Evolutionary conservation across 2,329 filamentous ascomycete genomes (phyloP).

Genomic region (Fusarium brachygibbosum): DNA sequence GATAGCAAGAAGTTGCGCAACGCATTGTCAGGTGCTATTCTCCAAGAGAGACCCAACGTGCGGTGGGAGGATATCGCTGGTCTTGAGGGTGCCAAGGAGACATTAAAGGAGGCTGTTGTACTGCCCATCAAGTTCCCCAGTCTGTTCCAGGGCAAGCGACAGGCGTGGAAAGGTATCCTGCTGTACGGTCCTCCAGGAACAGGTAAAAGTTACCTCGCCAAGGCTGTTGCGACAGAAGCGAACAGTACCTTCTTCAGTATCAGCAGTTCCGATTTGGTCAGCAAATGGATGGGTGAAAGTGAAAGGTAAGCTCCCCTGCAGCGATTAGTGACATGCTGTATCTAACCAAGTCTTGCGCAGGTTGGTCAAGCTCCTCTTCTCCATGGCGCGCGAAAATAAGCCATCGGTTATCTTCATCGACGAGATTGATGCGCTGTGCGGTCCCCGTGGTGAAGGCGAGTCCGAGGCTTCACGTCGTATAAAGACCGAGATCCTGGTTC

Average conservation of each 20-base stretch:
- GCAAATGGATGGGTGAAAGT: slow-evolving; percentile 99
- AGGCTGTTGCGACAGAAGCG: slow-evolving; percentile 96
- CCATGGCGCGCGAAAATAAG: slow-evolving; percentile 97
- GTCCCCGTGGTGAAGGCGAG: slow-evolving; percentile 92
- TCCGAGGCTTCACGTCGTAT: slow-evolving; percentile 97
- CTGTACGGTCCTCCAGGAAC: slow-evolving; percentile 97
- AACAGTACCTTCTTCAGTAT: slow-evolving; percentile 99
- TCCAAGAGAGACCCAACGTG: slow-evolving; percentile 95
- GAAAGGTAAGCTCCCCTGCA: slow-evolving; percentile 75
- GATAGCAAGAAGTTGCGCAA: slow-evolving; percentile 96
- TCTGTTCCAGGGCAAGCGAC: slow-evolving; percentile 93
- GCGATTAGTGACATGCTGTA: slow-evolving; percentile 1
- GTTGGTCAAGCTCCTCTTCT: slow-evolving; percentile 95
- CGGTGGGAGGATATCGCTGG: slow-evolving; percentile 99
- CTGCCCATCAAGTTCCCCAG: slow-evolving; percentile 98
- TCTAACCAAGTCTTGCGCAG: slow-evolving; percentile 60
- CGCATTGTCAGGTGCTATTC: slow-evolving; percentile 89
- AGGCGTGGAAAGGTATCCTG: slow-evolving; percentile 98
- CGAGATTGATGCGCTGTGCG: slow-evolving; percentile 96
- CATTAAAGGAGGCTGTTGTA: slow-evolving; percentile 96
- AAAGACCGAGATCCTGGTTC: slow-evolving; percentile 97
- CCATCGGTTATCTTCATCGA: slow-evolving; percentile 99
- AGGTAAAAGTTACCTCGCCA: slow-evolving; percentile 97
- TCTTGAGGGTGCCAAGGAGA: slow-evolving; percentile 93
- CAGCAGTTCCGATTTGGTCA: slow-evolving; percentile 95